phyloP scores from a whole-genome alignment of 1,139 yeast species.

The Sugiyamaella sp. region DNA sequence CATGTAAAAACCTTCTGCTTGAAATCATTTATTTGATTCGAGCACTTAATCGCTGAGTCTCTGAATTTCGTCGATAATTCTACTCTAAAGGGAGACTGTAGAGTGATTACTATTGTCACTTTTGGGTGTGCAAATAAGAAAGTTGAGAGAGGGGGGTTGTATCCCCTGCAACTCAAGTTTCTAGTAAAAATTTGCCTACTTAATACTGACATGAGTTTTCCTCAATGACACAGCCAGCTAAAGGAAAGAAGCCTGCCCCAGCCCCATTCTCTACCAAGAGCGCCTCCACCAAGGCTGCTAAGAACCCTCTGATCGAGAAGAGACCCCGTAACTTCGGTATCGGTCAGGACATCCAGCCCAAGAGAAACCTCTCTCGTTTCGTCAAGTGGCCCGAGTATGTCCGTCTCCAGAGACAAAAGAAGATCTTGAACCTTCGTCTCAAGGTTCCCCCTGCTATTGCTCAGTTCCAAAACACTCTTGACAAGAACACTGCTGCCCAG shows the following conservation, averaged over 20 bases:
- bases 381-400: slow-evolving; percentile 99
- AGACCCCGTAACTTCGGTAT: slow-evolving; percentile 95
- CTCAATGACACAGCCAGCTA: slow-evolving; percentile 84
- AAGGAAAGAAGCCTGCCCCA: slow-evolving; percentile 82
- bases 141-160: no score
- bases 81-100: slow-evolving; percentile 38
- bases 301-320: slow-evolving; percentile 81
- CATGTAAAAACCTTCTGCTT: slow-evolving; percentile 16
- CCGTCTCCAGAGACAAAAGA: slow-evolving; percentile 96
- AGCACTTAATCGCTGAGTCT: slow-evolving; percentile 30
- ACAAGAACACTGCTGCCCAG: slow-evolving; percentile 98
- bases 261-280: slow-evolving; percentile 69
- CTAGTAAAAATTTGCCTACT: slow-evolving; percentile 20
- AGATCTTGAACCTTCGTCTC: slow-evolving; percentile 89
- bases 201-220: slow-evolving; percentile 41
- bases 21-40: slow-evolving; percentile 3
- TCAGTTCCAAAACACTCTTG: slow-evolving; percentile 93
- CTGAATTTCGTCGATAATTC: slow-evolving; percentile 20
- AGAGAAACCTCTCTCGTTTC: slow-evolving; percentile 92
- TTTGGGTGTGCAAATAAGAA: slow-evolving; percentile 15
- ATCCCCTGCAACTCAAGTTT: no score
- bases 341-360: slow-evolving; percentile 94
- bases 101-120: slow-evolving; percentile 35
- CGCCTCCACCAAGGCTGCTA: slow-evolving; percentile 43
- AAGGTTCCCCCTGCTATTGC: slow-evolving; percentile 99